Evolutionary conservation across 2,329 filamentous ascomycete genomes (phyloP), one percentile per base, ranked within the genome.

Genomic region (Alternaria novae-zelandiae): DNA sequence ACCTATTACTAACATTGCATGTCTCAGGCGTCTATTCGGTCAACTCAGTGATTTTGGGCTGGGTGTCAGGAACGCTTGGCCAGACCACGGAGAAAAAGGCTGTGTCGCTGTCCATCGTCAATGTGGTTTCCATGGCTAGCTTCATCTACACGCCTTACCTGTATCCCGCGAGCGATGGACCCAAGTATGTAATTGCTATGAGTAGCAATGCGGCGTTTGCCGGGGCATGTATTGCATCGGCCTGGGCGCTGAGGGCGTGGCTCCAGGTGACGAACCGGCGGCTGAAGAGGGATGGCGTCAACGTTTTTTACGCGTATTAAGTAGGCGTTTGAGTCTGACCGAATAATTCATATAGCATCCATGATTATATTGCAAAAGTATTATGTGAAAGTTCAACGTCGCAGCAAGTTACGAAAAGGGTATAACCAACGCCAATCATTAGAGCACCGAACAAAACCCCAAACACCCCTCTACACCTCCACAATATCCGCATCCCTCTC

Each of bases 1-100:
- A 15, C 21, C 21, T 23, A 23, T 6, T 23, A n/a, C 32, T 41
- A 41, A 41, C 7, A n/a, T 9, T n/a, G 7, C 32, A 0, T 54
- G 72, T 69, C 3, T 67, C 72, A 67, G 75, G 71, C 25, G 71
- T 68, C 1, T 79, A 78, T 44, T 74, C 73, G 7, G 69, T 76
- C 23, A 76, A 78, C 63, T 74, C 73, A 30, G 70, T 79, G 53
- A 76, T 78, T 23, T 72, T 83, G 4, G 76, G 75, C 12, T 83
- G 81, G 81, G 74, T 76, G 1, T 77, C 78, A 10, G 75, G 74
- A 3, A 78, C 77, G 1, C 67, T 81, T 4, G 79, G 78, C 2
- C 79, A 82, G 45, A 81, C 81, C 1, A 70, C 78, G 36, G 80
- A 82, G 59, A 83, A 82, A 69, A 80, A 79, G 46, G 78, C 81